phyloP scores from a whole-genome alignment of 148 eudicot species.

The Fagopyrum esculentum region DNA sequence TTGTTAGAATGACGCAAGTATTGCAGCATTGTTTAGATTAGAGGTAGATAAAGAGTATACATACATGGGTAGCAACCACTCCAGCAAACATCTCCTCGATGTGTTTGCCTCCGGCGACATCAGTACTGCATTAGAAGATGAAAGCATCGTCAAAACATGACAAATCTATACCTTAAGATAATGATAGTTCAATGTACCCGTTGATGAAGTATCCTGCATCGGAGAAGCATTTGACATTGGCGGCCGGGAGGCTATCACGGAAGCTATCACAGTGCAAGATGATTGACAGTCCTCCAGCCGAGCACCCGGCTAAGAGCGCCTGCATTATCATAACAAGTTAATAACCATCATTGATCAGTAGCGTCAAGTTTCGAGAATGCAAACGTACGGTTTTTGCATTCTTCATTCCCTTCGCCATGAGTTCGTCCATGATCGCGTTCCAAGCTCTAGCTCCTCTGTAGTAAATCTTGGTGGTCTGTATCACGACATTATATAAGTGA shows the following conservation, averaged over 20 bases:
- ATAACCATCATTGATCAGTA: neutral
- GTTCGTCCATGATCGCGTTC: constrained; percentile 69
- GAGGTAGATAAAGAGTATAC: neutral
- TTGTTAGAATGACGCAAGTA: neutral
- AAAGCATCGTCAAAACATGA: no score
- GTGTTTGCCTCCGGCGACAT: constrained; percentile 2
- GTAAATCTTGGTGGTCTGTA: constrained; percentile 58
- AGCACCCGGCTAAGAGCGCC: constrained; percentile 11
- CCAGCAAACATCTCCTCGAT: neutral
- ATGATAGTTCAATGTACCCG: neutral
- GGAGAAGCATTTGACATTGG: constrained; percentile 12
- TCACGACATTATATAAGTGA: neutral
- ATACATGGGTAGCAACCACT: constrained; percentile 8
- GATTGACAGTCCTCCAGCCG: constrained; percentile 3
- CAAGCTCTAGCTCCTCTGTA: constrained; percentile 81
- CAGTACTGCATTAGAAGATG: constrained; percentile 1
- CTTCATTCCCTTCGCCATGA: constrained; percentile 79
- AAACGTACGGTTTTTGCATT: constrained; percentile 56
- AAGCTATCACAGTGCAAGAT: constrained; percentile 12
- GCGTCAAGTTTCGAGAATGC: neutral
- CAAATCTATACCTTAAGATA: no score
- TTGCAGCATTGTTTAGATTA: no score
- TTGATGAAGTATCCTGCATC: constrained; percentile 11
- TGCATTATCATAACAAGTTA: neutral
- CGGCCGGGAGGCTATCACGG: neutral